phyloP scores from a whole-genome alignment of 352 stramenopile species.

The Globisporangium radiosum region DNA sequence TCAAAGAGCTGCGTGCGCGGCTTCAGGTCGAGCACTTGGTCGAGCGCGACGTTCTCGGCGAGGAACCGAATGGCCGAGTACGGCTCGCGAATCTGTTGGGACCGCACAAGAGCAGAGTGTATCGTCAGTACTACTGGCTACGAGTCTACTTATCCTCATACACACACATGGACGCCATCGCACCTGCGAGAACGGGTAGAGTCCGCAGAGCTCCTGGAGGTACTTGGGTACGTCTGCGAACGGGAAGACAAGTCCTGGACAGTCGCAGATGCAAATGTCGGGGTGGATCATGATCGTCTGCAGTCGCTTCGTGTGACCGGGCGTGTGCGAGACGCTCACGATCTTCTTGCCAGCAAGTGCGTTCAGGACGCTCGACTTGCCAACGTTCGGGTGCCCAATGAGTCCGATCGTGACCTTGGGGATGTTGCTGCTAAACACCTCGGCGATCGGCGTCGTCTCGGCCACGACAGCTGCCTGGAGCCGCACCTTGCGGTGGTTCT shows the following conservation, averaged over 20 bases:
- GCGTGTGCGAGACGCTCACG: slow-evolving; percentile 82
- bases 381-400: slow-evolving; percentile 87
- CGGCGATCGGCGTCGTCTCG: slow-evolving; percentile 17
- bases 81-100: slow-evolving; percentile 70
- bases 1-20: slow-evolving; percentile 69
- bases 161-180: not conserved
- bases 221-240: slow-evolving; percentile 77
- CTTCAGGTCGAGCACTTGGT: slow-evolving; percentile 67
- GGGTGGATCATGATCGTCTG: slow-evolving; percentile 80
- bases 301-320: slow-evolving; percentile 81
- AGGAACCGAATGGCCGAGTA: slow-evolving; percentile 86
- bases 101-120: not conserved
- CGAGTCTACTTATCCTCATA: too few species aligned
- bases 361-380: slow-evolving; percentile 85
- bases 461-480: slow-evolving; percentile 27
- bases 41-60: slow-evolving; percentile 63
- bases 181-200: slow-evolving; percentile 82
- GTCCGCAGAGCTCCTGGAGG: slow-evolving; percentile 73
- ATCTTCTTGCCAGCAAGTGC: slow-evolving; percentile 83
- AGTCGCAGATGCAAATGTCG: slow-evolving; percentile 84
- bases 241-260: slow-evolving; percentile 79
- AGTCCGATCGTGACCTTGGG: slow-evolving; percentile 75
- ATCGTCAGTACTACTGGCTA: too few species aligned
- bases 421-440: slow-evolving; percentile 33
- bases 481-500: slow-evolving; percentile 48